phyloP scores from a whole-genome alignment of 2,329 filamentous ascomycete species.

The Botrytis deweyae region DNA sequence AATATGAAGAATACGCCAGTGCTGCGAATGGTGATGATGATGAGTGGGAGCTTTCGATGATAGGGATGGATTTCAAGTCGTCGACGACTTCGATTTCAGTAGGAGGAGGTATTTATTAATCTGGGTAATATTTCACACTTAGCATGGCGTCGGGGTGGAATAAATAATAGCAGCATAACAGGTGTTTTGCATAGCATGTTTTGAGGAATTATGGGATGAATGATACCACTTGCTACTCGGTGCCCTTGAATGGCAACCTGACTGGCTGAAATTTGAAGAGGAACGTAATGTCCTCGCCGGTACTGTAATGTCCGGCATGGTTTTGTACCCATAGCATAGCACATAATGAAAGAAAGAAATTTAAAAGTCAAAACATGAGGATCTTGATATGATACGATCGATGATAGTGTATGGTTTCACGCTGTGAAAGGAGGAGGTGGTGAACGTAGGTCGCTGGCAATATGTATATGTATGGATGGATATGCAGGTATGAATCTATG shows the following conservation, averaged over 20 bases:
- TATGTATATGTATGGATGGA: neutral
- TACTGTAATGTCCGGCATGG: neutral
- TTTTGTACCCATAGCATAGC: conserved; percentile 12
- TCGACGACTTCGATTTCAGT: neutral
- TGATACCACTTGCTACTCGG: conserved; percentile 13
- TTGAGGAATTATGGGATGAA: conserved; percentile 2
- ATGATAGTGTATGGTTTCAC: neutral
- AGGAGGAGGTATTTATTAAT: conserved; percentile 4
- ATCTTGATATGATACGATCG: neutral
- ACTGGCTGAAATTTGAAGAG: conserved; percentile 2
- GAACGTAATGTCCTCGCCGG: neutral
- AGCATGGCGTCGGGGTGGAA: neutral
- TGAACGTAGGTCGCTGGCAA: neutral
- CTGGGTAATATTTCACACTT: neutral
- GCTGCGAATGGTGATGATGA: conserved; percentile 14
- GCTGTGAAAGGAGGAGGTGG: neutral
- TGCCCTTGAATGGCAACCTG: neutral
- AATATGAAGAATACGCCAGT: conserved; percentile 14
- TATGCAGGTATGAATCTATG: neutral
- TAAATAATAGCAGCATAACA: neutral
- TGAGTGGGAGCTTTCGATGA: conserved; percentile 22
- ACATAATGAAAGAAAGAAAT: neutral
- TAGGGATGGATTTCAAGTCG: conserved; percentile 15
- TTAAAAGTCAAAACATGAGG: neutral
- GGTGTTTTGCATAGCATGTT: conserved; percentile 12